Base-by-base conservation (phyloP, 2,329 filamentous ascomycete species). In the Cytospora piceicola region DNA sequence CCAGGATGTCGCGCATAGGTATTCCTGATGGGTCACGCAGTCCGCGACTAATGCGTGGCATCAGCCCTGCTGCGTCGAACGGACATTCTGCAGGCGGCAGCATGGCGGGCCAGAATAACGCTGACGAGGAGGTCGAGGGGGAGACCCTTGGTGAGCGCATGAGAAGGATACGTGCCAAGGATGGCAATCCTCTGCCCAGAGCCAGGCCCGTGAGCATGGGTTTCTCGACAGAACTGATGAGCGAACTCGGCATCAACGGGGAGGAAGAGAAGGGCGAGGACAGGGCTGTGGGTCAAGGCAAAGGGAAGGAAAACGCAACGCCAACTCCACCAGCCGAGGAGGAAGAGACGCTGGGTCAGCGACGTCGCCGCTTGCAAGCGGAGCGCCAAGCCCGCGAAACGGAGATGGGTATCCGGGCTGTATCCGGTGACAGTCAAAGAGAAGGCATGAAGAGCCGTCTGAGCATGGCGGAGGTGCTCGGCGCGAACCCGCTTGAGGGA, bases 321-420 rank as follows among this genome's bases (percentile, higher is more conserved):
- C 68, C 74, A 22, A 64, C 70, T 6, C 68, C 74, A 57, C 51
- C 68, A 64, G 69, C 73, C 24, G 82, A 83, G 67, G 90, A 89
- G 69, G 90, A 93, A 71, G 92, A 95, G 74, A 94, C 92, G 0
- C 81, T 95, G 0, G 92, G 91, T 12, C 90, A 94, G 75, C 88
- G 92, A 14, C 88, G 91, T 0, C 87, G 87, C 32, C 85, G 92
- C 30, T 81, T 95, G 1, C 90, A 93, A 74, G 87, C 88, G 8
- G 87, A 89, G 72, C 82, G 82, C 30, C 88, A 91, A 75, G 88
- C 88, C 8, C 84, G 86, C 32, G 84, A 85, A 67, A 78, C 81
- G 52, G 85, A 85, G 69, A 84, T 86, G 75, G 79, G 77, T 52
- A 73, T 65, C 66, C 73, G 57, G 69, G 67, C 65, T 5, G 67